A percentile compares a stretch with the other conserved stretches of the same genome.
Evolutionary conservation across 352 stramenopile genomes (phyloP).

Genomic region (Hyaloperonospora arabidopsidis): DNA sequence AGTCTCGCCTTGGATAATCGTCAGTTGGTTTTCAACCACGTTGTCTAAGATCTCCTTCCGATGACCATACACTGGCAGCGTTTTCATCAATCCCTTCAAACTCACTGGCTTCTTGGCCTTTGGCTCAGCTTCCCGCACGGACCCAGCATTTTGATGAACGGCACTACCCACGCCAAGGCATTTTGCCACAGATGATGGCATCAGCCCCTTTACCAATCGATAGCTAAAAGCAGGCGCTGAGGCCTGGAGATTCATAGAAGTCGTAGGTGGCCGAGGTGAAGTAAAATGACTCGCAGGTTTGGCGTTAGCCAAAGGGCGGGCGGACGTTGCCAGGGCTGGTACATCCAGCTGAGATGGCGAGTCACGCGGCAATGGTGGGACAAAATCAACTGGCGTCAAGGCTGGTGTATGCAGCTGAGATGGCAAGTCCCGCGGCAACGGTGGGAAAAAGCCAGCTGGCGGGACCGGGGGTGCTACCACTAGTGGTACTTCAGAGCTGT

Average conservation of each 20-base stretch:
- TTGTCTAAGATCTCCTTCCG: conserved; percentile 81
- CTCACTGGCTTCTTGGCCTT: conserved; percentile 22
- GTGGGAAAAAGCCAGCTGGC: conserved; percentile 1
- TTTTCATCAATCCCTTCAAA: conserved; percentile 53
- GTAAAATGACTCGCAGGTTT: conserved; percentile 4
- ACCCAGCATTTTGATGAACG: conserved; percentile 13
- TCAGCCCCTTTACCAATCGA: conserved; percentile 26
- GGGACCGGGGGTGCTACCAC: conserved; percentile 5
- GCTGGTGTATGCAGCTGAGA: conserved; percentile 3
- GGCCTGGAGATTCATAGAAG: conserved; percentile 6
- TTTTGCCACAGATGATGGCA: conserved; percentile 38
- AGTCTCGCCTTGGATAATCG: conserved; percentile 90
- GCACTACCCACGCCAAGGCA: conserved; percentile 23
- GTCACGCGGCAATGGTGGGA: conserved; percentile 5
- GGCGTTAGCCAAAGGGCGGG: background rate
- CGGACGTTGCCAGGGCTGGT: background rate
- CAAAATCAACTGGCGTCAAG: background rate
- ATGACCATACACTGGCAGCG: conserved; percentile 84
- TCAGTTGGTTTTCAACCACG: conserved; percentile 76
- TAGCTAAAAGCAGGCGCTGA: conserved; percentile 14
- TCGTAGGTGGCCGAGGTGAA: conserved; percentile 12
- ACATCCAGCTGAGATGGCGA: conserved; percentile 7
- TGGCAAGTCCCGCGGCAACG: conserved; percentile 6
- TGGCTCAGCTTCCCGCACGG: conserved; percentile 4
- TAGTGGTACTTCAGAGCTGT: background rate